Base-by-base conservation (phyloP, 805 yeast species). In the Lipomyces sp. region DNA sequence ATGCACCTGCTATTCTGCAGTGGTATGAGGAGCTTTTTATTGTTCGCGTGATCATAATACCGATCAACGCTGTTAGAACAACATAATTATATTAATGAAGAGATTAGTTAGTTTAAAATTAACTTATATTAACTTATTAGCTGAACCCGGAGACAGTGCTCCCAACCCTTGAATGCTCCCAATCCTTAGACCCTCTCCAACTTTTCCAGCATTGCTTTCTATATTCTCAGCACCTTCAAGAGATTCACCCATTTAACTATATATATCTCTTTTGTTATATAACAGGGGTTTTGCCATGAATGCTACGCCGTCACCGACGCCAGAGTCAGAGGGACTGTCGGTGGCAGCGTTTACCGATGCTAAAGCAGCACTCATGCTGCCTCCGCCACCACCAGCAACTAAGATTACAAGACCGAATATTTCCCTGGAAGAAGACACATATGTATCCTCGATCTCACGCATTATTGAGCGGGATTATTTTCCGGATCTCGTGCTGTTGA, bases 381-480 rank as follows among this genome's bases (percentile, higher is more conserved):
- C 70, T 15, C 66, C 62, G 51, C 66, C 71, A 24, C 69, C 62
- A 29, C 55, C 63, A 13, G 53, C 42, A 6, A 45, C 57, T 29
- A 48, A 53, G 51, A 63, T 54, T 29, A 15, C 48, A 34, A 64
- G 68, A 15, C 63, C 73, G n/a, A 53, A 51, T 10, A 61, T 53
- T 8, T 64, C 69, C 5, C 59, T 75, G 8, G 76, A 74, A 8
- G 78, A 76, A 61, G 77, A 76, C 32, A 72, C 63, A 10, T 76
- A 76, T 54, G 65, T 66, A 2, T 59, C 54, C 6, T 59, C 71
- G 8, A 51, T 76, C 24, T 70, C 73, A 15, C 32, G 62, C 2
- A 73, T 76, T 32, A 70, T 76, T 30, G 60, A 67, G 48, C 67
- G 74, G 1, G 74, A 72, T 50, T 72, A 65, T 53, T 72, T 72